Percentiles rank a stretch among this genome's conserved stretches.
Evolutionary conservation across 2,329 filamentous ascomycete species (phyloP).

Genomic region (Colletotrichum acutatum): DNA sequence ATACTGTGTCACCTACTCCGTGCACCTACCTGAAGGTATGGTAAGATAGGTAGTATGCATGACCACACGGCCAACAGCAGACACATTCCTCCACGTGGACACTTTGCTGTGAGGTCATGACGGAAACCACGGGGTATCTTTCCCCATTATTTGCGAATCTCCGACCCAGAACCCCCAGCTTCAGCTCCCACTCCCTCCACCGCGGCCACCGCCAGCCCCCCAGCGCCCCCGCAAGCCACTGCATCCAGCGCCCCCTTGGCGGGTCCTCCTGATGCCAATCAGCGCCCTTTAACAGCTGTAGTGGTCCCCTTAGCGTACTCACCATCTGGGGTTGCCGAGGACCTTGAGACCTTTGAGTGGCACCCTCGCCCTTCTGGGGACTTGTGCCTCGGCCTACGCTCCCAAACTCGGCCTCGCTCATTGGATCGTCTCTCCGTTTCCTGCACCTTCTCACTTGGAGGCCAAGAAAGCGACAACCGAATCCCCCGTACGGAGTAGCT

Average conservation of each 20-base stretch:
- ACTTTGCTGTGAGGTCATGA: conserved; percentile 32
- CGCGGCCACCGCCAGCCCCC: conserved; percentile 13
- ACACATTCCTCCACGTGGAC: conserved; percentile 17
- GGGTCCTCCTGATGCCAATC: conserved; percentile 5
- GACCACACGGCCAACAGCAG: background rate
- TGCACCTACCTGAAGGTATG: no score
- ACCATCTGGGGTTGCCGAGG: conserved; percentile 35
- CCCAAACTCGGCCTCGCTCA: conserved; percentile 27
- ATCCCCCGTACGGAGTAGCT: background rate
- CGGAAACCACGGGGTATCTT: conserved; percentile 16
- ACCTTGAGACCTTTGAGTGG: conserved; percentile 28
- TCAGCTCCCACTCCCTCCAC: conserved; percentile 16
- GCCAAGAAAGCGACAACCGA: background rate
- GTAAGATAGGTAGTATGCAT: background rate
- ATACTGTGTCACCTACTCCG: no score
- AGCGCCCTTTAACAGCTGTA: conserved; percentile 2
- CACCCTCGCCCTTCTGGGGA: conserved; percentile 13
- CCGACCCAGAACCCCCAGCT: conserved; percentile 33
- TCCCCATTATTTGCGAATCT: conserved; percentile 24
- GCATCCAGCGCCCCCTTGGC: conserved; percentile 21
- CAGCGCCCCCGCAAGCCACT: conserved; percentile 30
- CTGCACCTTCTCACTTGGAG: background rate
- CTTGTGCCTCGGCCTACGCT: conserved; percentile 35
- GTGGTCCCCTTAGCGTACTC: conserved; percentile 9
- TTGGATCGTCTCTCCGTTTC: conserved; percentile 17